Evolutionary conservation across 805 yeast species (phyloP), one percentile per base, ranked within the genome.

Genomic region (Yamadazyma paraphyllophila): DNA sequence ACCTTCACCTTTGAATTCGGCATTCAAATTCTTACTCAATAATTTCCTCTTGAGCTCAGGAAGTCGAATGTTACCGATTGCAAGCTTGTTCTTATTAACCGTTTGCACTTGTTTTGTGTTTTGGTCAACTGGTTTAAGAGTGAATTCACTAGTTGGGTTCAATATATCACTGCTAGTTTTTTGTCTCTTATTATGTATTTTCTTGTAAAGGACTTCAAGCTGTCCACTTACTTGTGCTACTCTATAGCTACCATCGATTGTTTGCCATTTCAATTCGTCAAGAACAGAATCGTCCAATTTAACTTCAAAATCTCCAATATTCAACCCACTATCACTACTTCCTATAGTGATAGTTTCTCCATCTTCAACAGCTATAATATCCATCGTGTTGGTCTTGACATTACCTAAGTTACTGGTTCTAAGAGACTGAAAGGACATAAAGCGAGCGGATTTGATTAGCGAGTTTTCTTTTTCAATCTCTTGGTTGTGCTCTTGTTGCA

Each of bases 1-100:
- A 61, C 98, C 98, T 62, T 90, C 97, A 44, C 97, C 95, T 62
- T 85, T 82, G 62, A 92, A 89, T 58, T 91, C 97, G 0, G 96
- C 97, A 43, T 70, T 73, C 56, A 85, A 79, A 40, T 88, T 85
- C 45, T 68, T 64, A 4, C 73, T 67, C 26, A 73, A 66, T 31
- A 94, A 70, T 47, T 75, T 77, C 54, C 80, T 79, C 56, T 87
- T 83, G 41, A 94, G 70, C 51, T 90, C 96, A 0, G 94, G 86
- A 20, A 94, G 70, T 49, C 86, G 77, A 36, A 94, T 81, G 61
- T 91, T 96, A 32, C 99, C 99, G 47, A 94, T 88, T 13, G 89
- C 86, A 41, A 86, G 66, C 30, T 85, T 67, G 13, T 68, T 36
- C 15, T 17, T 31, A 14, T 43, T 43, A 7, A 25, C 14, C 2